Conservation (phyloP, 2,329 filamentous ascomycete species). For the Xylaria sp. region DNA sequence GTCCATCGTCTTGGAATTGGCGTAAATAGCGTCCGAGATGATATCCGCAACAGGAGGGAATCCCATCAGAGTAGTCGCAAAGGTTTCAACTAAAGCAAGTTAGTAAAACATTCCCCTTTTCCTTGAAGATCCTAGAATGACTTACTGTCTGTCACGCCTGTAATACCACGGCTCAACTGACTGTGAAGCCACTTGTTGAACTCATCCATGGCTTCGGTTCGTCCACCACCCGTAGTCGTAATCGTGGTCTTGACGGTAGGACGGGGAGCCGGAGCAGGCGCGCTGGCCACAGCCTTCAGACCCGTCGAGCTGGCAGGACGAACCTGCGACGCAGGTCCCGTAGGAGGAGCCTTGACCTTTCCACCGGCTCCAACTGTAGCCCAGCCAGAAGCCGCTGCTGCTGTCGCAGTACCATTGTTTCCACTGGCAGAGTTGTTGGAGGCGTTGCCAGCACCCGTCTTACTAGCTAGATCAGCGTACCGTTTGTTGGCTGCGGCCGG, state of each 20-base stretch:
- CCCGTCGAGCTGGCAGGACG: constrained; percentile 42
- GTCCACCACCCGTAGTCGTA: constrained; percentile 40
- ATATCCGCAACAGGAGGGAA: constrained; percentile 74
- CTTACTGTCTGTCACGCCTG: constrained; percentile 48
- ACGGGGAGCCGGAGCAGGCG: constrained; percentile 43
- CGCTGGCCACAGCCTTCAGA: constrained; percentile 38
- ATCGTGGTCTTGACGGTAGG: constrained; percentile 46
- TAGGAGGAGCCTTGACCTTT: constrained; percentile 77
- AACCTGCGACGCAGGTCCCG: constrained; percentile 47
- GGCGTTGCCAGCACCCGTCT: constrained; percentile 42
- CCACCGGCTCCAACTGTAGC: constrained; percentile 92
- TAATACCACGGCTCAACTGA: constrained; percentile 70
- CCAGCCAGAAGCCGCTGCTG: constrained; percentile 60
- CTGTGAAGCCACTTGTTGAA: constrained; percentile 88
- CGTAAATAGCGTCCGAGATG: constrained; percentile 86
- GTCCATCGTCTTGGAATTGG: constrained; percentile 81
- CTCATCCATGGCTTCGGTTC: constrained; percentile 69
- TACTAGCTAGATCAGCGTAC: constrained; percentile 90
- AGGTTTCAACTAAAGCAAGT: constrained; percentile 60
- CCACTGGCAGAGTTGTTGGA: constrained; percentile 40
- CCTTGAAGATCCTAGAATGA: constrained; percentile 14
- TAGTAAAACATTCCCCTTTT: neutral
- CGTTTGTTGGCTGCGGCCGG: constrained; percentile 64
- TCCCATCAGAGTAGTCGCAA: constrained; percentile 68
- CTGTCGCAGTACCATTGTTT: constrained; percentile 36